Percentiles rank a stretch among this genome's conserved stretches.
These are phyloP conservation scores for Hypoxylon sp. DNA, from an alignment of 2,329 filamentous ascomycete species.

Conservation along the genomic window DNA sequence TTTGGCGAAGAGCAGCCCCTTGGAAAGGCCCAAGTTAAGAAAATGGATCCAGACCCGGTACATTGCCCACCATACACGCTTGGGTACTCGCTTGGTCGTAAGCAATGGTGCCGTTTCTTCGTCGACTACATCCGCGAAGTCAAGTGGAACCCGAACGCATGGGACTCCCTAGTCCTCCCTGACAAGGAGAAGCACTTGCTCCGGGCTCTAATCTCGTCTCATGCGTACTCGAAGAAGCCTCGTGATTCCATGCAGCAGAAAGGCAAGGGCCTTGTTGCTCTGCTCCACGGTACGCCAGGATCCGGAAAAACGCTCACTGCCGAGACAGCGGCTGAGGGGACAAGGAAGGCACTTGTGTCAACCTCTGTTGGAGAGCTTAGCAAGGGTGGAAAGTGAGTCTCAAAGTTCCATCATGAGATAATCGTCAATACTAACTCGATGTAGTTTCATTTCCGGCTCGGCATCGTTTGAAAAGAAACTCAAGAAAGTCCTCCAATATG, in stretches of 20 bases:
- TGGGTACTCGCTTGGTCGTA: conserved; percentile 50
- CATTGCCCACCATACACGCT: conserved; percentile 51
- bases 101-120: conserved; percentile 51
- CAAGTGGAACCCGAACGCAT: conserved; percentile 48
- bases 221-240: conserved; percentile 48
- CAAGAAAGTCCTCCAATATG: conserved; percentile 49
- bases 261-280: conserved; percentile 57
- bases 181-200: conserved; percentile 51
- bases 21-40: conserved; percentile 36
- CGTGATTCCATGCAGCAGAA: conserved; percentile 52
- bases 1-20: conserved; percentile 50
- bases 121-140: conserved; percentile 49
- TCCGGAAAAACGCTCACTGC: conserved; percentile 60
- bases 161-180: conserved; percentile 49
- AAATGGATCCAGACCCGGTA: conserved; percentile 39
- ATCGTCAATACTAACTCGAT: conserved; percentile 5
- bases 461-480: conserved; percentile 49
- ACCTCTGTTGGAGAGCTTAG: conserved; percentile 50
- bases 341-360: conserved; percentile 47
- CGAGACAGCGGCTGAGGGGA: conserved; percentile 53
- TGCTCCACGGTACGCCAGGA: conserved; percentile 58
- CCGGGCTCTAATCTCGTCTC: conserved; percentile 50
- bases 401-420: background rate
- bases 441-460: conserved; percentile 38
- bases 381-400: conserved; percentile 39